Percentiles rank a stretch among this genome's conserved stretches.
Evolutionary conservation across 176 grass and related monocot species (phyloP).

Genomic region (Triticum timopheevii): DNA sequence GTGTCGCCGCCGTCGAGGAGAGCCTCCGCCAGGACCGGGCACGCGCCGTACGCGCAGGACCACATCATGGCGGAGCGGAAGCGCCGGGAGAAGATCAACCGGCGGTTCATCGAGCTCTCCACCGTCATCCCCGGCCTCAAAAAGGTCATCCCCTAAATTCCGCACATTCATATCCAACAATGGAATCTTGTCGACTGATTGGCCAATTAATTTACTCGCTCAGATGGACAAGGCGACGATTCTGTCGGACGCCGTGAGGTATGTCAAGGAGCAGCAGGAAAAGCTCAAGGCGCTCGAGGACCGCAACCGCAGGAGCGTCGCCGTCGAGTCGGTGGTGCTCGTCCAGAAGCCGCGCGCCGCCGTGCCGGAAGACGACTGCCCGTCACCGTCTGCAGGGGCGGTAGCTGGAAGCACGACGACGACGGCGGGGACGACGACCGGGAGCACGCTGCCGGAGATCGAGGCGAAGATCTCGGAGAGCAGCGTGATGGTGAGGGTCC

Average conservation of each 20-base stretch:
- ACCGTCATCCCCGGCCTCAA: slow-evolving; percentile 69
- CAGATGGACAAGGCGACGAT: slow-evolving; percentile 82
- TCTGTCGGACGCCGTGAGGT: slow-evolving; percentile 59
- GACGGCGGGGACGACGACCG: not conserved
- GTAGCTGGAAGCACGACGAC: not conserved
- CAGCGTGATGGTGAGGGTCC: slow-evolving; percentile 58
- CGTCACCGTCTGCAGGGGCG: not conserved
- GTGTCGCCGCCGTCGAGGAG: not conserved
- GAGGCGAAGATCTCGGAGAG: slow-evolving; percentile 48
- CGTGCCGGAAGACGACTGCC: not conserved
- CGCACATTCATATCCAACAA: not conserved
- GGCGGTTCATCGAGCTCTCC: slow-evolving; percentile 70
- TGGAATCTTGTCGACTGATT: not conserved
- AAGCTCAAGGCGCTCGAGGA: slow-evolving; percentile 50
- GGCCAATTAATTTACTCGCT: not conserved
- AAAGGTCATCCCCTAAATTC: slow-evolving; percentile 43
- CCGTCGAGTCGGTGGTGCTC: slow-evolving; percentile 25
- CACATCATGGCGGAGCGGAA: slow-evolving; percentile 70
- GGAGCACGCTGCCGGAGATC: slow-evolving; percentile 53
- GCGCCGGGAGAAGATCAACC: slow-evolving; percentile 80
- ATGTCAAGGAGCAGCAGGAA: slow-evolving; percentile 65
- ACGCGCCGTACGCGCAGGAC: slow-evolving; percentile 37
- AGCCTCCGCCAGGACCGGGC: not conserved
- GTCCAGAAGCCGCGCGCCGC: not conserved
- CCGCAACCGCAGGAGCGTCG: not conserved